phyloP scores from a whole-genome alignment of 805 yeast species.

The Allodekkera sacchari region DNA sequence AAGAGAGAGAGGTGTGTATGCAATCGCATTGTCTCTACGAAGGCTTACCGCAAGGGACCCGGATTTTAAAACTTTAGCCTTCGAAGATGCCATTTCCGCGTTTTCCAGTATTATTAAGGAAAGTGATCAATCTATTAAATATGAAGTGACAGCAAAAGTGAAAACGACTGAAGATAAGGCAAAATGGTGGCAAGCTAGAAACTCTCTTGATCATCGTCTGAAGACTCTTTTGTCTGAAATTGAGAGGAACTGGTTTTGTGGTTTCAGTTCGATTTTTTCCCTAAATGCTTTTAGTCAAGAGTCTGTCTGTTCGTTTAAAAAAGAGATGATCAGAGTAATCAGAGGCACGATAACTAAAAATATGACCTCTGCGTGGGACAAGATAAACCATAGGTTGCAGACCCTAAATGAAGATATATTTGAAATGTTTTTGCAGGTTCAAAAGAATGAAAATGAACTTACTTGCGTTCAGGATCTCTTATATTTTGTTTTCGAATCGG shows the following conservation, averaged over 20 bases:
- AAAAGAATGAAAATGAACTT: not conserved
- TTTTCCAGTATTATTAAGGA: constrained; percentile 43
- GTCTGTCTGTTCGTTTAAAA: constrained; percentile 26
- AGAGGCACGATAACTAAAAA: constrained; percentile 33
- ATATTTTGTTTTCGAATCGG: constrained; percentile 50
- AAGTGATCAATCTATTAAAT: constrained; percentile 55
- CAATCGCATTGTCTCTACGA: constrained; percentile 50
- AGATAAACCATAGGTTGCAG: not conserved
- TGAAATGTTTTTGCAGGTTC: constrained; percentile 8
- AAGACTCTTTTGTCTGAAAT: constrained; percentile 44
- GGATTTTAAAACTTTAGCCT: constrained; percentile 33
- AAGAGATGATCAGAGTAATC: constrained; percentile 30
- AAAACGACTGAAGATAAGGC: constrained; percentile 51
- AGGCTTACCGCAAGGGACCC: constrained; percentile 38
- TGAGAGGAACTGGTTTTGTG: constrained; percentile 70
- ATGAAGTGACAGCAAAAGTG: constrained; percentile 42
- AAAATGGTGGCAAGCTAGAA: constrained; percentile 73
- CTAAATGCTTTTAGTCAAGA: constrained; percentile 20
- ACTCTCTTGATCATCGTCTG: constrained; percentile 49
- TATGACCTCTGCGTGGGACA: constrained; percentile 27
- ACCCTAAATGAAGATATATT: constrained; percentile 4
- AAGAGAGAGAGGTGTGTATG: too few relatives aligned
- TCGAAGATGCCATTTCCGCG: constrained; percentile 36
- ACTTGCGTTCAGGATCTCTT: constrained; percentile 52
- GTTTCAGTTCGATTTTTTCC: constrained; percentile 58